A percentile compares a stretch with the other conserved stretches of the same genome.
Evolutionary conservation across 2,329 filamentous ascomycete species (phyloP).

Genomic region (Claviceps pazoutovae): DNA sequence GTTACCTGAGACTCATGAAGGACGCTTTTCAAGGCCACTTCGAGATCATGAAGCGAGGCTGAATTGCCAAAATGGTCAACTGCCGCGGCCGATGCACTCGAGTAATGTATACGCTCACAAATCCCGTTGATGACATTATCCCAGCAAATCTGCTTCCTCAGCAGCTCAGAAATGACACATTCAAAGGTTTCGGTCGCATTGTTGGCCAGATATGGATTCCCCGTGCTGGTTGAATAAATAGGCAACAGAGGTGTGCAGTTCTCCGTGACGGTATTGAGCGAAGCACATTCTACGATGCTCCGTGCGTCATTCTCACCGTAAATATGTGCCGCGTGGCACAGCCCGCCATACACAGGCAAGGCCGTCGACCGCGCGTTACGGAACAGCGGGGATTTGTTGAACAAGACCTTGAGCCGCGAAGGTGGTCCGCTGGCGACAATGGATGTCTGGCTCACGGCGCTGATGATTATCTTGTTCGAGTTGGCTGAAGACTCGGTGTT

Average conservation of each 20-base stretch:
- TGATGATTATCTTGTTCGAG: conserved; percentile 27
- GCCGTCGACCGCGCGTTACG: conserved; percentile 16
- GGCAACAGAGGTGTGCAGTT: neutral
- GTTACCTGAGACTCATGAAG: neutral
- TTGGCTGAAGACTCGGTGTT: conserved; percentile 7
- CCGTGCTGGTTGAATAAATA: conserved; percentile 7
- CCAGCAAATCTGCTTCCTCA: conserved; percentile 7
- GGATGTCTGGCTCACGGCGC: conserved; percentile 17
- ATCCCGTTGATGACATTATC: conserved; percentile 6
- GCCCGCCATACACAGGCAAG: conserved; percentile 22
- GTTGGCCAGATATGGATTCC: conserved; percentile 3
- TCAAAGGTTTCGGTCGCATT: conserved; percentile 6
- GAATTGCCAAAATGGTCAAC: conserved; percentile 3
- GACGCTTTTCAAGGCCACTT: neutral
- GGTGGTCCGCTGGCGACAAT: conserved; percentile 26
- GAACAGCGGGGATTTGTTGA: conserved; percentile 11
- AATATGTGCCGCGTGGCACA: conserved; percentile 28
- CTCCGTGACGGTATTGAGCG: neutral
- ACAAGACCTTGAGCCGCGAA: conserved; percentile 12
- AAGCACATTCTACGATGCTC: conserved; percentile 11
- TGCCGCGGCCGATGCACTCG: neutral
- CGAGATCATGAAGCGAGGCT: neutral
- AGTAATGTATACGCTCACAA: neutral
- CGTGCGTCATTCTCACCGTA: conserved; percentile 19
- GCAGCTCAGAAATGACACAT: conserved; percentile 5